Percentiles rank a stretch among this genome's conserved stretches.
Conservation (phyloP, 2,329 filamentous ascomycete species). For the Malbranchea zuffiana region DNA sequence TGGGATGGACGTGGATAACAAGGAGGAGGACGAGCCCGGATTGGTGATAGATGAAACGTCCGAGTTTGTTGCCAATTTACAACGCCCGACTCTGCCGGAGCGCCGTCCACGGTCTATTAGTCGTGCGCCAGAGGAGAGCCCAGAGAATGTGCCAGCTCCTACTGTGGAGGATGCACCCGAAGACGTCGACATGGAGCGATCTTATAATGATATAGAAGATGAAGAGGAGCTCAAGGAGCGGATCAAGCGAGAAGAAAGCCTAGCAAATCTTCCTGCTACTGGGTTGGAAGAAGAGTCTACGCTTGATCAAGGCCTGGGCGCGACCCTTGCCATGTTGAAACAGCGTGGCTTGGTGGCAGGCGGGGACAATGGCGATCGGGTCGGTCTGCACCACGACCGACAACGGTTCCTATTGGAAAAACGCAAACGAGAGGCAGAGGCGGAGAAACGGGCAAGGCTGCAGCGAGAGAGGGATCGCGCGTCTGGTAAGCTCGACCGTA, state of each 20-base stretch:
- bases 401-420: slow-evolving; percentile 73
- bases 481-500: slow-evolving; percentile 69
- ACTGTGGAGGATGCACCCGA: slow-evolving; percentile 43
- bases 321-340: slow-evolving; percentile 68
- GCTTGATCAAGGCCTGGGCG: slow-evolving; percentile 66
- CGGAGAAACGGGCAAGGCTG: slow-evolving; percentile 64
- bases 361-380: slow-evolving; percentile 50
- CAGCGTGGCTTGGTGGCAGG: slow-evolving; percentile 72
- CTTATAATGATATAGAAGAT: slow-evolving; percentile 42
- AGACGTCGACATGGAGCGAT: slow-evolving; percentile 44
- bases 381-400: slow-evolving; percentile 57
- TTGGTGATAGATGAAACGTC: slow-evolving; percentile 93
- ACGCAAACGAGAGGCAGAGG: slow-evolving; percentile 62
- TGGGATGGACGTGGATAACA: slow-evolving; percentile 49
- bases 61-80: slow-evolving; percentile 81
- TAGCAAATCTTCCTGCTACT: slow-evolving; percentile 48
- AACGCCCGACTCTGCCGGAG: slow-evolving; percentile 52
- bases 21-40: slow-evolving; percentile 47
- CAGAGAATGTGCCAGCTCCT: slow-evolving; percentile 20
- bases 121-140: slow-evolving; percentile 23
- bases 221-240: slow-evolving; percentile 41
- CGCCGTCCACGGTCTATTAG: slow-evolving; percentile 32
- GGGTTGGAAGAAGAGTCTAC: slow-evolving; percentile 79
- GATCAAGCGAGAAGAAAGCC: slow-evolving; percentile 39
- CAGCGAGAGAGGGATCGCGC: slow-evolving; percentile 83